These are phyloP conservation scores for Naganishia antarctica DNA, from an alignment of 768 basidiomycete genomes.

Conservation along the genomic window DNA sequence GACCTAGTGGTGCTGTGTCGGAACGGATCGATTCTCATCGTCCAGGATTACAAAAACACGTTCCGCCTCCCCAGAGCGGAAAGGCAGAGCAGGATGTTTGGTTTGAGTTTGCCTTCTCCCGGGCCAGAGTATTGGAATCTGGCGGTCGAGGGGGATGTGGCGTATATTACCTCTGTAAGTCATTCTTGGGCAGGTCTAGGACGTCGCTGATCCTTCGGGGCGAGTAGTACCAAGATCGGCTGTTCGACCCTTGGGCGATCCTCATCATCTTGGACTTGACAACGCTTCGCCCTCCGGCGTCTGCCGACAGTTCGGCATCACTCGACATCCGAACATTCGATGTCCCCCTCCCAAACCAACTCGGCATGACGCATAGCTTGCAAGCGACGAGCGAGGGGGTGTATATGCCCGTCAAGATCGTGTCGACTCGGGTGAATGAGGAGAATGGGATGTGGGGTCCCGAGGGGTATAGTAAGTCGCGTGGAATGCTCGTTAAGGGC, in stretches of 20 bases:
- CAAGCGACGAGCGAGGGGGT: conserved; percentile 9
- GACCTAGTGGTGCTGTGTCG: not conserved
- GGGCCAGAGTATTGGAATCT: conserved; percentile 15
- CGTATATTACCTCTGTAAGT: conserved; percentile 8
- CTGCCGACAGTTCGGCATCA: not conserved
- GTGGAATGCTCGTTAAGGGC: no score
- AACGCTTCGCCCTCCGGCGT: not conserved
- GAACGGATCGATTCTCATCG: conserved; percentile 11
- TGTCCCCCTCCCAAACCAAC: not conserved
- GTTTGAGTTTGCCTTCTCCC: not conserved
- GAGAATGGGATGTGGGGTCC: not conserved
- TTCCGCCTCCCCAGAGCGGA: not conserved
- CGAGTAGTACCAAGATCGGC: not conserved
- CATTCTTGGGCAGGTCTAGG: no score
- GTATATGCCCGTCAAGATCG: conserved; percentile 6
- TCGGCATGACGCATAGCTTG: conserved; percentile 2
- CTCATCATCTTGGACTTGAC: not conserved
- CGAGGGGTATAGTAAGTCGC: not conserved
- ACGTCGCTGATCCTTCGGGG: not conserved
- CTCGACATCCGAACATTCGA: conserved; percentile 7
- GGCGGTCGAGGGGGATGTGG: not conserved
- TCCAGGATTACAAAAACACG: conserved; percentile 8
- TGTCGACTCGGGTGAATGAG: not conserved
- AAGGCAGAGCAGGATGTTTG: not conserved
- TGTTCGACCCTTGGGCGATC: conserved; percentile 1